These are phyloP conservation scores for Rhizopogon vesiculosus DNA, from an alignment of 768 basidiomycete species.

Conservation along the genomic window DNA sequence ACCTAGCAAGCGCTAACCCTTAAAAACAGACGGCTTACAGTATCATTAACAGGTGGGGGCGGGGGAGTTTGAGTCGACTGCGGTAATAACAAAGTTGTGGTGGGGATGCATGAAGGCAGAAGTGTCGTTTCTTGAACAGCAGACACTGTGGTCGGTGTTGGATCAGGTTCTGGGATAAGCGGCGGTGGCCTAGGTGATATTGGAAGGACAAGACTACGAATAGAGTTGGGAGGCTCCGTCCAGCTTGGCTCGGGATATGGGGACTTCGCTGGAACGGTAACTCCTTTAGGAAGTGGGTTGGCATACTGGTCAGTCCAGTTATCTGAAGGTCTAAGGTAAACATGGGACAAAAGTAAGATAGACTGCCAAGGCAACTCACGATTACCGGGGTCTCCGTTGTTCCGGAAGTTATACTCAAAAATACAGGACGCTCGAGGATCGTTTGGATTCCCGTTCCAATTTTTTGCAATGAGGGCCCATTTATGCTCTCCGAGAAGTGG, in stretches of 20 bases:
- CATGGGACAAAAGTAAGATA: not conserved
- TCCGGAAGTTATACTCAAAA: conserved; percentile 26
- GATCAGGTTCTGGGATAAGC: not conserved
- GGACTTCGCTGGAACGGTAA: conserved; percentile 12
- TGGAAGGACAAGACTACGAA: conserved; percentile 16
- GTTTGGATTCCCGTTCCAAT: conserved; percentile 8
- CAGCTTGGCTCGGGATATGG: conserved; percentile 25
- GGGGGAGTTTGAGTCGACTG: too few relatives aligned
- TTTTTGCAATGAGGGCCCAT: conserved; percentile 12
- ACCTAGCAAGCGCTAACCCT: not conserved
- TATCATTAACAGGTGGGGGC: not conserved
- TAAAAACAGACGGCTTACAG: not conserved
- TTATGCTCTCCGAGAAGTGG: conserved; percentile 25
- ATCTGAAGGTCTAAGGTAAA: conserved; percentile 10
- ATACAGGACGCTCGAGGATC: conserved; percentile 15
- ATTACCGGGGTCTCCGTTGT: conserved; percentile 25
- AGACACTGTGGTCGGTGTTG: not conserved
- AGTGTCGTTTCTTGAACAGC: not conserved
- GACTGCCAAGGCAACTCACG: conserved; percentile 14
- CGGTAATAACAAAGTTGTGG: too few relatives aligned
- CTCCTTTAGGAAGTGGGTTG: not conserved
- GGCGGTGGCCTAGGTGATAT: conserved; percentile 9
- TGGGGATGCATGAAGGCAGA: not conserved
- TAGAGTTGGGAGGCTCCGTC: conserved; percentile 12
- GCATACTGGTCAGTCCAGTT: conserved; percentile 24